Evolutionary conservation across 305 asterid species (phyloP).

Genomic region (Fraxinus ornus): DNA sequence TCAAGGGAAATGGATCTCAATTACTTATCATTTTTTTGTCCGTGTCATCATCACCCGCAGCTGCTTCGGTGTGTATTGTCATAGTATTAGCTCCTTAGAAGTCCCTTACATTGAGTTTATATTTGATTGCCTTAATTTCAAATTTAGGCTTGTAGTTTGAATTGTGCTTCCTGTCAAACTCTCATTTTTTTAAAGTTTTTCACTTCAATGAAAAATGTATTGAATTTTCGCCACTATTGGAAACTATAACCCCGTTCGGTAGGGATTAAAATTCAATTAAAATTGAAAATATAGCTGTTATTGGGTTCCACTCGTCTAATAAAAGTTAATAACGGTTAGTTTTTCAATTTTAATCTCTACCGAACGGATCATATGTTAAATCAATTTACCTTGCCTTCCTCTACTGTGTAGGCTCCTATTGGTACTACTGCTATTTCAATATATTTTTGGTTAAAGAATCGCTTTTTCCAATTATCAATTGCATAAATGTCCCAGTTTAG

Average conservation of each 20-base stretch:
- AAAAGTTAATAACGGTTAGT: no score
- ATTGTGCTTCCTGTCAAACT: not conserved
- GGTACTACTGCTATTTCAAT: not conserved
- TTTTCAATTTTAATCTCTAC: no score
- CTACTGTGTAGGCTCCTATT: not conserved
- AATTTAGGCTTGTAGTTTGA: conserved; percentile 26
- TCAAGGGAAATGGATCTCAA: conserved; percentile 16
- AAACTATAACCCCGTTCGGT: not conserved
- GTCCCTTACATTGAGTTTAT: conserved; percentile 21
- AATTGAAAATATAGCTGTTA: no score
- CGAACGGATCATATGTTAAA: not conserved
- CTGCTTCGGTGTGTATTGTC: conserved; percentile 26
- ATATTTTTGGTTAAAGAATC: not conserved
- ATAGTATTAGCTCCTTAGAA: conserved; percentile 26
- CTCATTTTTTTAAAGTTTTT: not conserved
- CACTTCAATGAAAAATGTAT: conserved; percentile 13
- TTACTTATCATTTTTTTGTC: not conserved
- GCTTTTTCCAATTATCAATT: not conserved
- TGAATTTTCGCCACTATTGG: conserved; percentile 13
- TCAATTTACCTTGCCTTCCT: conserved; percentile 28
- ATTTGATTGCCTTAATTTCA: conserved; percentile 22
- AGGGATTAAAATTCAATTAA: no score
- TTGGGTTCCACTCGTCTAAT: no score
- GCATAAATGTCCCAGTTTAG: not conserved
- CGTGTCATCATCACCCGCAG: not conserved